Percentiles rank a stretch among this genome's conserved stretches.
Conservation (phyloP, 2,329 filamentous ascomycete genomes). For the Fusarium palustre region DNA sequence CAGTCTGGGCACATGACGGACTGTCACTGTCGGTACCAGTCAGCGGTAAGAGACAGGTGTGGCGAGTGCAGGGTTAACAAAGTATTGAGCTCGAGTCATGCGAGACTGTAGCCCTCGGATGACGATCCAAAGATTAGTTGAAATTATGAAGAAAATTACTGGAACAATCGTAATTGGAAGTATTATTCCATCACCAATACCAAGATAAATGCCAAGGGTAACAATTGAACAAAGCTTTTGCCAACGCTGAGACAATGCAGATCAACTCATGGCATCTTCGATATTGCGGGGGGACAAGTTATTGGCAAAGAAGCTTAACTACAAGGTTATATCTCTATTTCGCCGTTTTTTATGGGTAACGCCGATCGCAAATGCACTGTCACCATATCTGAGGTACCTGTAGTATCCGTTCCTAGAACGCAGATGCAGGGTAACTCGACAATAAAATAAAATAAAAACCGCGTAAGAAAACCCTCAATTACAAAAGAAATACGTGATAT, state of each 20-base stretch:
- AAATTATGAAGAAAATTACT: accelerated
- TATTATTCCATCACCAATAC: too few species aligned
- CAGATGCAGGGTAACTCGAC: neutral
- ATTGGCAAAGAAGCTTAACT: neutral
- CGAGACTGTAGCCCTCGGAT: neutral
- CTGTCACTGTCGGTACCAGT: neutral
- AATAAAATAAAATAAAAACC: neutral
- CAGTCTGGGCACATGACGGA: neutral
- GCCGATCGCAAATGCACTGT: neutral
- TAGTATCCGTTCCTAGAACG: accelerated
- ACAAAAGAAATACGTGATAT: neutral
- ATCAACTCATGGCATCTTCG: neutral
- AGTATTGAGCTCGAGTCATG: neutral
- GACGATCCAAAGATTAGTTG: neutral
- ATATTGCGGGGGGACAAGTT: neutral
- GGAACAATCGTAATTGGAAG: neutral
- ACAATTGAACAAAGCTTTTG: neutral
- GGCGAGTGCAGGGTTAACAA: neutral
- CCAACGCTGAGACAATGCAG: neutral
- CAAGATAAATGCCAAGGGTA: neutral
- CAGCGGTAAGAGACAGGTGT: neutral
- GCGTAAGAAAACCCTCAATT: neutral
- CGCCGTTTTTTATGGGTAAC: neutral
- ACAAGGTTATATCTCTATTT: neutral
- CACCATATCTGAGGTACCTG: neutral